Conservation (phyloP, 1,284 basidiomycete genomes). For the Thelephora terrestris region DNA sequence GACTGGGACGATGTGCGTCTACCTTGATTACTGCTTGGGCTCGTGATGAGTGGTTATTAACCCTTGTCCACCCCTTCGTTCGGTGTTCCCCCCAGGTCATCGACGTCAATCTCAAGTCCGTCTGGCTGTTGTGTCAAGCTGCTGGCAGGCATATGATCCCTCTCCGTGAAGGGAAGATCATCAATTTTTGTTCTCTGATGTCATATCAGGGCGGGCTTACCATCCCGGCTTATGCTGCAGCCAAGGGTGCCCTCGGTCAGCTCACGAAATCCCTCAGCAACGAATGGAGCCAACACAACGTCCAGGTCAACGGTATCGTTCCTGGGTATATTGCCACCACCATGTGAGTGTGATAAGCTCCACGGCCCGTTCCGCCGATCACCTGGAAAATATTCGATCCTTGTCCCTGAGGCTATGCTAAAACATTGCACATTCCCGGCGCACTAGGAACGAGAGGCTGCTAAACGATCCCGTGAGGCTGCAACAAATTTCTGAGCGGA, state of each 20-base stretch:
- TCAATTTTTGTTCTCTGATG: constrained; percentile 72
- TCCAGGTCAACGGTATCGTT: constrained; percentile 86
- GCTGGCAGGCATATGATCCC: constrained; percentile 77
- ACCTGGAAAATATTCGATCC: constrained; percentile 19
- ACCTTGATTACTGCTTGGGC: constrained; percentile 4
- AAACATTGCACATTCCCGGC: constrained; percentile 6
- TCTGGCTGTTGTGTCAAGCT: constrained; percentile 68
- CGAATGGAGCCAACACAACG: constrained; percentile 73
- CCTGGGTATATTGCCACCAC: constrained; percentile 92
- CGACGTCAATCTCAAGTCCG: constrained; percentile 70
- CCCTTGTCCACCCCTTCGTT: constrained; percentile 1
- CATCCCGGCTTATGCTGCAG: constrained; percentile 87
- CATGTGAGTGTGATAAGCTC: constrained; percentile 41
- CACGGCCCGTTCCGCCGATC: not conserved
- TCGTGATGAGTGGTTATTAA: not conserved
- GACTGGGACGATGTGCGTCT: constrained; percentile 84
- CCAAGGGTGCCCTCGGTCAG: constrained; percentile 81
- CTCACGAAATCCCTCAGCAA: constrained; percentile 72
- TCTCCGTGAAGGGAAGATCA: constrained; percentile 65
- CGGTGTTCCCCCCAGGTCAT: constrained; percentile 41
- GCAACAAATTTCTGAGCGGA: constrained; percentile 87
- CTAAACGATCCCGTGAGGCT: constrained; percentile 65
- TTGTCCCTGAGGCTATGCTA: constrained; percentile 19
- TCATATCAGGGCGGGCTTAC: constrained; percentile 68
- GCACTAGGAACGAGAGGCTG: constrained; percentile 64